Evolutionary conservation across 192 early-diverging fungal genomes (phyloP), one percentile per base, ranked within the genome.

Genomic region (Jimgerdemannia flammicorona): DNA sequence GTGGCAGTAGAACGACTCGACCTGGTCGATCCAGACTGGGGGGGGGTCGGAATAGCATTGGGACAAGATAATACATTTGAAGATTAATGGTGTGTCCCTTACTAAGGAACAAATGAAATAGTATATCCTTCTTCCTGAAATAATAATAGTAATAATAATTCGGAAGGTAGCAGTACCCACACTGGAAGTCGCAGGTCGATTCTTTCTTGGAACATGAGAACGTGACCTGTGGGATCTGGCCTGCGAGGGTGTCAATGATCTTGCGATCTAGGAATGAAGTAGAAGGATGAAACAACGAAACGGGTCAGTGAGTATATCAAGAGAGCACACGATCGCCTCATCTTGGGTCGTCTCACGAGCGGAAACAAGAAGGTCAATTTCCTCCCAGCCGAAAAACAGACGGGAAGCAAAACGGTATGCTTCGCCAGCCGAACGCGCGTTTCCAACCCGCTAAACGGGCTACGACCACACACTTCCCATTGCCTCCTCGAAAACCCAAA

Each of bases 1-100:
- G 67, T 91, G 83, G 78, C 96, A 98, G 77, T 91, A 98, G 82
- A 98, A 98, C n/a, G 94, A 93, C 77, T 98, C 94, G 42, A 86
- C 84, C 64, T 92, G 87, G 64, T 88, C 93, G 4, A 92, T 89
- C 96, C 96, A 98, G 76, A 98, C 88, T 89, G 66, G 43, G 4
- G 66, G 43, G 4, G 41, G 14, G 66, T 29, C 3, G 66, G 40
- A 10, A 67, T 19, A 72, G 69, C 20, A 29, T 40, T 64, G 44
- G 70, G 43, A 72, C n/a, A 71, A 20, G 66, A 29, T 10, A 73
- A 43, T 43, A 44, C 19, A 20, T 10, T 29, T 29, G 29, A 29
- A 1, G 29, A 29, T 29, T 29, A 29, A 29, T 29, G 29, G 29
- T 29, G 29, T 29, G 29, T 1, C 29, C 29, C 29, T 29, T 29